A percentile compares a stretch with the other conserved stretches of the same genome.
phyloP scores from a whole-genome alignment of 805 yeast genomes.

The Sugiyamaella smithiae region DNA sequence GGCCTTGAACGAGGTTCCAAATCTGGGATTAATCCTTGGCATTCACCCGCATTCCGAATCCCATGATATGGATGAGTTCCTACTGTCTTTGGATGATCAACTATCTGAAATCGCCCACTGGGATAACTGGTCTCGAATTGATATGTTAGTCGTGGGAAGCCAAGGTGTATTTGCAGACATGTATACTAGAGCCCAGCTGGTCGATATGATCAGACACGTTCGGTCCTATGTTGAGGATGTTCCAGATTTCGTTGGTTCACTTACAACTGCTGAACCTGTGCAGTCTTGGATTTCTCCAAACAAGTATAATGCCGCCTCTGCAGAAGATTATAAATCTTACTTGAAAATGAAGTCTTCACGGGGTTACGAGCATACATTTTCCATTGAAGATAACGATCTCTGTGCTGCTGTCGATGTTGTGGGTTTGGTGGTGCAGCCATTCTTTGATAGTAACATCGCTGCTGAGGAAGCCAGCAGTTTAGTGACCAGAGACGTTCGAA shows the following conservation, averaged over 20 bases:
- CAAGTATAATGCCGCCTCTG: slow-evolving; percentile 22
- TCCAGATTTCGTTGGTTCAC: slow-evolving; percentile 41
- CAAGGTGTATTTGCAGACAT: slow-evolving; percentile 22
- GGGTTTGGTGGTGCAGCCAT: slow-evolving; percentile 73
- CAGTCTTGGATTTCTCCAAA: slow-evolving; percentile 45
- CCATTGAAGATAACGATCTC: slow-evolving; percentile 51
- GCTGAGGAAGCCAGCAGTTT: slow-evolving; percentile 66
- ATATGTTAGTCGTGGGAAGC: slow-evolving; percentile 26
- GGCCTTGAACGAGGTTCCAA: slow-evolving; percentile 14
- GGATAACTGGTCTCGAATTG: slow-evolving; percentile 21
- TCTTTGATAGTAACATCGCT: slow-evolving; percentile 56
- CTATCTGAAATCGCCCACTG: slow-evolving; percentile 18
- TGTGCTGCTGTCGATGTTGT: slow-evolving; percentile 77
- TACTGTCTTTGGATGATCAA: slow-evolving; percentile 17
- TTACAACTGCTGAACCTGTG: slow-evolving; percentile 84
- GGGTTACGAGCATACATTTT: not conserved
- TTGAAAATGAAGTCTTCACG: slow-evolving; percentile 28
- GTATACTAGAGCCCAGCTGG: slow-evolving; percentile 22
- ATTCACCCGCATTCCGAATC: slow-evolving; percentile 19
- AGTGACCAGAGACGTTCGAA: slow-evolving; percentile 54
- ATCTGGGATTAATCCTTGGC: slow-evolving; percentile 22
- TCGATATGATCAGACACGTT: slow-evolving; percentile 21
- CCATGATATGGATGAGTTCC: slow-evolving; percentile 7
- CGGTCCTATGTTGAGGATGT: slow-evolving; percentile 8
- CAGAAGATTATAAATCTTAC: slow-evolving; percentile 14